Evolutionary conservation across 2,329 filamentous ascomycete genomes (phyloP), one percentile per base, ranked within the genome.

Genomic region (Monascus ruber): DNA sequence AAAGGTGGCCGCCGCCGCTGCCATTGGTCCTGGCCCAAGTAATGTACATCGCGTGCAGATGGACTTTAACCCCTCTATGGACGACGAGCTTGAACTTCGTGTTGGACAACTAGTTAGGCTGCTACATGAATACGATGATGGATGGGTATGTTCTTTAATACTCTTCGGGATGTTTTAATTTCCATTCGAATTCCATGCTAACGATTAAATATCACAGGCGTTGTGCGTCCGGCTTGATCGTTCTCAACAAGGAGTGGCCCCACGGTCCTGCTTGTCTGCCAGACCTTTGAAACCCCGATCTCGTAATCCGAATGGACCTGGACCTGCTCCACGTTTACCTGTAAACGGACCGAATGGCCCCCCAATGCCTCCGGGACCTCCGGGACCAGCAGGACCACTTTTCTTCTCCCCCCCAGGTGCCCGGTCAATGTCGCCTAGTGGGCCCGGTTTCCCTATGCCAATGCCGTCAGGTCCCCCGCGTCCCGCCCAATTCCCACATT

Each of bases 91-190:
- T 55, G 83, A 79, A 46, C 73, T 98, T 34, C 75, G 71, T 46
- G 77, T 81, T 42, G 91, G 91, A 38, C 81, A 93, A 46, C 72
- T 98, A 36, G 85, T 96, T 37, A 77, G 89, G 47, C 70, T 98
- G 47, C 71, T 96, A 38, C 89, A 96, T 56, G 88, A 94, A 64
- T 98, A 96, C 54, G 91, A 98, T 58, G 91, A 98, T 65, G 91
- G 91, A 54, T 98, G 91, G 91, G 85, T 89, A 75, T 73, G 27
- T 10, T 40, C 5, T n/a, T 36, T 28, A 11, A 32, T 26, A 33
- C 31, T 9, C 2, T 17, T 6, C 31, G 28, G 24, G 25, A 6
- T 6, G 17, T 3, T 3, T 17, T 17, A 17, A 17, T 17, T 17
- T 24, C 34, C 9, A 26, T 32, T 41, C 36, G 40, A 38, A 43